Base-by-base conservation (phyloP, 1,284 basidiomycete genomes). In the Coriolopsis trogii region DNA sequence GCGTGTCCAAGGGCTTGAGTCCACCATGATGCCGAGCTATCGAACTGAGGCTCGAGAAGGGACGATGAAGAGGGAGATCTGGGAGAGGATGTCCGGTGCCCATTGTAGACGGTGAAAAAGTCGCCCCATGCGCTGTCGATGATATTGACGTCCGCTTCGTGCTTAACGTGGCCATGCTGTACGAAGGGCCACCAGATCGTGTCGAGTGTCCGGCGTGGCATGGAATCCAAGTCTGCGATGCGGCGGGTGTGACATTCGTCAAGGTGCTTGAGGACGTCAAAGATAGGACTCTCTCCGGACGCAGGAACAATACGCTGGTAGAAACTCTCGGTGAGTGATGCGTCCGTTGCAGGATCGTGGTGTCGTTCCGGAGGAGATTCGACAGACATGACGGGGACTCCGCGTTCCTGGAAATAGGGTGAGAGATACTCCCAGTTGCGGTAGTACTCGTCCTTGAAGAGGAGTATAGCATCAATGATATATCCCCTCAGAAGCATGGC, bases 21-120 rank as follows among this genome's bases (percentile, higher is more conserved):
- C 93, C 96, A 99, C 96, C 96, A 98, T 13, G 93, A 96, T 0
- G 96, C 95, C 0, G 94, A 96, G 7, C 92, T 89, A 65, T 98
- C 96, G 55, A 95, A 84, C 58, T 91, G 83, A 2, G 90, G 85
- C 36, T 78, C 74, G 6, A 96, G 74, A 24, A 90, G 66, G 30
- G 81, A 79, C 20, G 33, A 12, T 6, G 29, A 12, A 1, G 50
- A 58, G 6, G 55, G 18, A 1, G 59, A 28, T n/a, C n/a, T n/a
- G 21, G 61, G 42, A 49, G 53, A 34, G 18, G 60, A 49, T 16
- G 64, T 41, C 10, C 47, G 20, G 8, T 21, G 23, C 6, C 75
- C 70, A 61, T 79, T 74, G 55, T 84, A 86, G 30, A 89, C 77
- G 55, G 83, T 88, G 72, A 96, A 95, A 67, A 89, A 89, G 72